Conservation (phyloP, 305 asterid genomes). For the Fraxinus nigra region DNA sequence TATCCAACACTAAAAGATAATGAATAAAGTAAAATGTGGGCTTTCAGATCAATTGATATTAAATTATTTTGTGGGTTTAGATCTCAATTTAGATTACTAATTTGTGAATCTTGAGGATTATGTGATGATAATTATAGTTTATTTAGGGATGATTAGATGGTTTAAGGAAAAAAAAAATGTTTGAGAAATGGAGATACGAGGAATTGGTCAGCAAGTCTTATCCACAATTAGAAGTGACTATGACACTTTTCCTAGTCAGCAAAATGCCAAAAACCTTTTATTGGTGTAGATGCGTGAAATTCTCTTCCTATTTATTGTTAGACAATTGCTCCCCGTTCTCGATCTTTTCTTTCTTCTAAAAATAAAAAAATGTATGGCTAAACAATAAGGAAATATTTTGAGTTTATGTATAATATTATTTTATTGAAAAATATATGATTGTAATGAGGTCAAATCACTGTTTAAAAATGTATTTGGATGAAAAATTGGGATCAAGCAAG, state of each 20-base stretch:
- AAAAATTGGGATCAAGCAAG: too few relatives aligned
- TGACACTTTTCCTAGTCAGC: constrained; percentile 44
- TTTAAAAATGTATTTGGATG: too few relatives aligned
- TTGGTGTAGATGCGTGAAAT: constrained; percentile 4
- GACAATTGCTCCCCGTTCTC: background rate
- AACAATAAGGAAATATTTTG: too few relatives aligned
- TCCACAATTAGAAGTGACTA: constrained; percentile 15
- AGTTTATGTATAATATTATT: too few relatives aligned
- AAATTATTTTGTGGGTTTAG: background rate
- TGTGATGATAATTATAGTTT: background rate
- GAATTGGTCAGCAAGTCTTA: background rate
- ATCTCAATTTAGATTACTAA: background rate
- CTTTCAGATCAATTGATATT: background rate
- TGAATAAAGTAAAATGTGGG: background rate
- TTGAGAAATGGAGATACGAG: background rate
- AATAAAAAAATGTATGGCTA: too few relatives aligned
- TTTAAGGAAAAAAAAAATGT: background rate
- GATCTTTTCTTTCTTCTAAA: too few relatives aligned
- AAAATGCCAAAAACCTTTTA: background rate
- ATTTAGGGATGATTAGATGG: background rate
- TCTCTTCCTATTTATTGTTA: background rate
- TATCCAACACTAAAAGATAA: constrained; percentile 23
- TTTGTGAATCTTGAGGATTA: background rate
- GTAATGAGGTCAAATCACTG: too few relatives aligned
- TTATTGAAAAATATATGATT: too few relatives aligned